A percentile compares a stretch with the other conserved stretches of the same genome.
Evolutionary conservation across 495 filamentous ascomycete species (phyloP).

Genomic region (Trichoderma parareesei): DNA sequence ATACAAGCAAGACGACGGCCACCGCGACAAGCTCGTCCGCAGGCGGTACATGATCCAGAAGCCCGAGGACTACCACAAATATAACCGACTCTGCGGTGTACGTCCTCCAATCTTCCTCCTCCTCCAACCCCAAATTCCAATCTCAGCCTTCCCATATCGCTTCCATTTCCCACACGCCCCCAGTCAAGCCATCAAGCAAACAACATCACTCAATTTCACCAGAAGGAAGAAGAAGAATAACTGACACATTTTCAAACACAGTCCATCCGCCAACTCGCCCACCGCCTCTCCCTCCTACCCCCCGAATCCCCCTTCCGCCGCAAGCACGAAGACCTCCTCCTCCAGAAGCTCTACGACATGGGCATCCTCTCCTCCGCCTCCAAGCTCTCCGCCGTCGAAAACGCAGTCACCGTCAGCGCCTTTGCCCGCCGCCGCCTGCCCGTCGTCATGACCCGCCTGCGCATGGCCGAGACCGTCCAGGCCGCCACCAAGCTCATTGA

Average conservation of each 20-base stretch:
- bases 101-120: slow-evolving; percentile 15
- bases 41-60: slow-evolving; percentile 85
- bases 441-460: slow-evolving; percentile 76
- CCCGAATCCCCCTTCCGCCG: slow-evolving; percentile 65
- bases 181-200: too few relatives aligned
- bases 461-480: slow-evolving; percentile 84
- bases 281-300: slow-evolving; percentile 72
- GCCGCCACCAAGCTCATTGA: slow-evolving; percentile 81
- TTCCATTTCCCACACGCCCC: too few relatives aligned
- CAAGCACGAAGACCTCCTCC: slow-evolving; percentile 72
- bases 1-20: slow-evolving; percentile 79
- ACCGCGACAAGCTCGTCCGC: slow-evolving; percentile 67
- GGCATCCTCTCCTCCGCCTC: slow-evolving; percentile 67
- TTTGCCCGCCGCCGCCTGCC: slow-evolving; percentile 73
- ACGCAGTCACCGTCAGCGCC: slow-evolving; percentile 74
- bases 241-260: slow-evolving; percentile 19
- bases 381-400: slow-evolving; percentile 77
- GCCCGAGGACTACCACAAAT: slow-evolving; percentile 76
- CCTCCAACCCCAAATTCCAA: background rate
- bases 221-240: background rate
- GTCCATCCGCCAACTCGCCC: slow-evolving; percentile 78
- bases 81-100: slow-evolving; percentile 76
- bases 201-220: too few relatives aligned
- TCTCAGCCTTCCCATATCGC: background rate
- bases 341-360: slow-evolving; percentile 87